These are phyloP conservation scores for Globisporangium emineosum DNA, from an alignment of 352 stramenopile genomes.

Conservation along the genomic window DNA sequence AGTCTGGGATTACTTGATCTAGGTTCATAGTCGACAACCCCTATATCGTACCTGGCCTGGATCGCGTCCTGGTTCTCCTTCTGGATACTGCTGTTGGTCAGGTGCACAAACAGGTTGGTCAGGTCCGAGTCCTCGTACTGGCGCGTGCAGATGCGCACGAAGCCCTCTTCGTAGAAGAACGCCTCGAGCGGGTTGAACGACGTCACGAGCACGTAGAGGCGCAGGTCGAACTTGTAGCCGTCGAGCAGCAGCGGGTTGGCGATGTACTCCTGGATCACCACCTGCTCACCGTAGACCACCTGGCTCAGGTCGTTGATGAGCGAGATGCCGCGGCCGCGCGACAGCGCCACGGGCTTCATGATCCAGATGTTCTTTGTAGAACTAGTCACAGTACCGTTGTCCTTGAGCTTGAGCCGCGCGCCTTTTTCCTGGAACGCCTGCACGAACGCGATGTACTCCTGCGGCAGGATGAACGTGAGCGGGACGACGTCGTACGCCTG, in stretches of 20 bases:
- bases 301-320: constrained; percentile 86
- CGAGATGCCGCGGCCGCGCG: constrained; percentile 90
- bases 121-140: constrained; percentile 75
- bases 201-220: constrained; percentile 93
- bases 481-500: constrained; percentile 90
- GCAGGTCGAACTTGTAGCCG: constrained; percentile 91
- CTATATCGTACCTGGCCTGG: constrained; percentile 17
- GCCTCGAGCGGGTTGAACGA: constrained; percentile 92
- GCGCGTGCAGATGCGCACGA: constrained; percentile 88
- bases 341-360: constrained; percentile 92
- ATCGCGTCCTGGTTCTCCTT: constrained; percentile 75
- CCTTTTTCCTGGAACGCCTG: constrained; percentile 71
- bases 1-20: background rate
- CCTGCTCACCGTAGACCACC: constrained; percentile 85
- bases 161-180: constrained; percentile 93
- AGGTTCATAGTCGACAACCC: background rate
- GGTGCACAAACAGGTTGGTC: constrained; percentile 87
- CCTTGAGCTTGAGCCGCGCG: constrained; percentile 15
- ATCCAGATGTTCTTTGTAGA: constrained; percentile 89
- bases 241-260: constrained; percentile 83
- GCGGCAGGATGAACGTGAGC: constrained; percentile 90
- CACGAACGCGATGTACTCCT: constrained; percentile 91
- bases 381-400: background rate
- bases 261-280: constrained; percentile 92
- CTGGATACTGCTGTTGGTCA: constrained; percentile 95